phyloP scores from a whole-genome alignment of 129 eudicot genomes.

The Silybum marianum region DNA sequence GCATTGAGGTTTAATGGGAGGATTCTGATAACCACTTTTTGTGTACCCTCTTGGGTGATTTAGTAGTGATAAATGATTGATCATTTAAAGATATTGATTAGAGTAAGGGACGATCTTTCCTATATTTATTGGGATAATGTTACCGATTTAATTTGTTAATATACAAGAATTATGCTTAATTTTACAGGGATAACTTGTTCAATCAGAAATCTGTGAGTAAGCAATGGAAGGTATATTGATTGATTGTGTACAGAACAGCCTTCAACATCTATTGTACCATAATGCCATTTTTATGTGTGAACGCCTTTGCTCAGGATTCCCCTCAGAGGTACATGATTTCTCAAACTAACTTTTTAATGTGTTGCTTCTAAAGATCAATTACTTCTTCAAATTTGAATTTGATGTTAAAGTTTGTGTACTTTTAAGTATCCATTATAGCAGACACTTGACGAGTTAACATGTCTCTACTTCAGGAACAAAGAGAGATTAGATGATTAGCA shows the following conservation, averaged over 20 bases:
- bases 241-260: slow-evolving; percentile 54
- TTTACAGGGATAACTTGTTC: neutral
- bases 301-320: slow-evolving; percentile 78
- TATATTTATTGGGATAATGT: neutral
- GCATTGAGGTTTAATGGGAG: neutral
- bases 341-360: neutral
- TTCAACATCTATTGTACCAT: slow-evolving; percentile 49
- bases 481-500: neutral
- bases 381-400: neutral
- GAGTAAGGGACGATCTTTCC: neutral
- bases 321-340: slow-evolving; percentile 51
- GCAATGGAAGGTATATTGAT: slow-evolving; percentile 61
- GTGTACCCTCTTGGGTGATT: neutral
- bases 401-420: neutral
- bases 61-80: no score
- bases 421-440: neutral
- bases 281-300: slow-evolving; percentile 75
- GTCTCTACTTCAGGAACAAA: neutral
- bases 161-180: neutral
- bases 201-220: neutral
- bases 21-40: neutral
- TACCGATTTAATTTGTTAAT: neutral
- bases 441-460: no score
- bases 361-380: neutral
- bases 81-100: neutral